Conservation (phyloP, 768 basidiomycete species). For the Erythrobasidium yunnanense region DNA sequence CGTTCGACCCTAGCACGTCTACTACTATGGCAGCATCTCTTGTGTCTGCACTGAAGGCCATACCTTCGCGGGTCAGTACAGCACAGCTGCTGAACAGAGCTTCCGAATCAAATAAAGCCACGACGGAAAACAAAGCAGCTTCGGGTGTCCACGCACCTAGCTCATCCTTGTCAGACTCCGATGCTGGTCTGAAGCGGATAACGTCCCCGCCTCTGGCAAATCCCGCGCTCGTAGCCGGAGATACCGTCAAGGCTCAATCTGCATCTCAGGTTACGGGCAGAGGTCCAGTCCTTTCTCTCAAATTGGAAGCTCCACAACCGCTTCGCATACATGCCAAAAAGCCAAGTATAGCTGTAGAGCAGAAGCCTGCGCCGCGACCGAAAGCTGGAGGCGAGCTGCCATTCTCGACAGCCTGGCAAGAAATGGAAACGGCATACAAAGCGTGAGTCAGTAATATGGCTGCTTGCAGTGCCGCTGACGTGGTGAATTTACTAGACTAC, state of each 20-base stretch:
- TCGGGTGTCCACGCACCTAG: too few relatives aligned
- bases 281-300: too few relatives aligned
- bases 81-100: background rate
- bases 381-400: background rate
- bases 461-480: too few relatives aligned
- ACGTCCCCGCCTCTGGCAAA: too few relatives aligned
- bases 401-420: background rate
- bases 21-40: background rate
- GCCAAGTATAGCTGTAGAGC: background rate
- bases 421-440: background rate
- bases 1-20: background rate
- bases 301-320: background rate
- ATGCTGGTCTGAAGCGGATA: too few relatives aligned
- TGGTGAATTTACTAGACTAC: too few relatives aligned
- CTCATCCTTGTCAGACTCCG: too few relatives aligned
- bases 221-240: too few relatives aligned
- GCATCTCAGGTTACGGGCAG: too few relatives aligned
- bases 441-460: too few relatives aligned
- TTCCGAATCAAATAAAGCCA: background rate
- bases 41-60: background rate
- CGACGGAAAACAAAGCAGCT: background rate
- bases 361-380: background rate
- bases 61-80: background rate
- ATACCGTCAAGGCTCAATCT: too few relatives aligned
- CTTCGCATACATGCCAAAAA: background rate